These are phyloP conservation scores for Gastrolobium bilobum DNA, from an alignment of 306 rosid genomes.

Conservation along the genomic window DNA sequence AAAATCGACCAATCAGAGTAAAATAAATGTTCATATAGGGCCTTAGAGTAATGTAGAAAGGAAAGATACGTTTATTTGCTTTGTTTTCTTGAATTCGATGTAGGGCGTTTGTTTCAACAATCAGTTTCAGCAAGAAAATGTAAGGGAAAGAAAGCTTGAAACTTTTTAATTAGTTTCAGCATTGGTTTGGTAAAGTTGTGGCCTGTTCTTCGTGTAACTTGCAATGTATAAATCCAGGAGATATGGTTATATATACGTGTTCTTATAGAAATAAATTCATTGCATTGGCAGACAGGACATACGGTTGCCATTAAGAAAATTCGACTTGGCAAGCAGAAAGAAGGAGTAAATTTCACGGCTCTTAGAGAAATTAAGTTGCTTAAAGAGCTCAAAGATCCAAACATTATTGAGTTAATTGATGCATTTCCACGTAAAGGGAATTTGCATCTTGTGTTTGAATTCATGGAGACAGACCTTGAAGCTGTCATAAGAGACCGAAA, in stretches of 20 bases:
- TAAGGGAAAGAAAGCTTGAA: background rate
- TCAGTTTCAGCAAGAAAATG: background rate
- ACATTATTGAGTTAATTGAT: constrained; percentile 84
- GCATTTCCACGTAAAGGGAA: constrained; percentile 90
- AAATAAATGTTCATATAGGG: background rate
- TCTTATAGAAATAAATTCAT: constrained; percentile 35
- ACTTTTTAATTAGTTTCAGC: constrained; percentile 10
- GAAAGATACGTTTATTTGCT: background rate
- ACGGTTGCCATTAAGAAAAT: constrained; percentile 95
- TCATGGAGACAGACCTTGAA: constrained; percentile 98
- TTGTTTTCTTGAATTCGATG: constrained; percentile 7
- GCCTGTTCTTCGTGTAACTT: constrained; percentile 11
- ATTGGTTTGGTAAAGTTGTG: constrained; percentile 23
- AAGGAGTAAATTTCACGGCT: constrained; percentile 92
- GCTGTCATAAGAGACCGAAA: constrained; percentile 90
- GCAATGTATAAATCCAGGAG: background rate
- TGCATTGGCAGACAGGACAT: constrained; percentile 85
- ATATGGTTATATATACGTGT: constrained; percentile 8
- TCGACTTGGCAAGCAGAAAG: constrained; percentile 96
- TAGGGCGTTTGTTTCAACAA: constrained; percentile 29
- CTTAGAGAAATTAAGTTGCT: constrained; percentile 88
- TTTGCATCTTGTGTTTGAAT: constrained; percentile 92
- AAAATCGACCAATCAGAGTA: constrained; percentile 6
- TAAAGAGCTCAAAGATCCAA: constrained; percentile 82
- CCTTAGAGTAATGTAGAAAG: constrained; percentile 16